Percentiles rank a stretch among this genome's conserved stretches.
phyloP scores from a whole-genome alignment of 1,139 yeast genomes.

The Kodamaea sp. region DNA sequence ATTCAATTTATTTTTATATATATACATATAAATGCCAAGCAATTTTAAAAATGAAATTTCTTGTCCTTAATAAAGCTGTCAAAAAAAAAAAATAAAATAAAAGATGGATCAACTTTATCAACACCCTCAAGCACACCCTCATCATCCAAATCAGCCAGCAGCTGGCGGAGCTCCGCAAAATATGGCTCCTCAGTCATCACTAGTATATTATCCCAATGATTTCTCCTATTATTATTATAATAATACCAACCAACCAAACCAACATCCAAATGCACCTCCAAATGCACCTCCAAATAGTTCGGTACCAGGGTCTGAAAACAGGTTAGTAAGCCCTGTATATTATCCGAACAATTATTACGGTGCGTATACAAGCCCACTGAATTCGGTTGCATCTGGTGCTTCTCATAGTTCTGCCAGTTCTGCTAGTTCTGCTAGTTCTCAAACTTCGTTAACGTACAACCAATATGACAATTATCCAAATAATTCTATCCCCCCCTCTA shows the following conservation, averaged over 20 bases:
- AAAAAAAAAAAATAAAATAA: background rate
- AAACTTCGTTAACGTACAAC: background rate
- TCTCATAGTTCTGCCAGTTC: background rate
- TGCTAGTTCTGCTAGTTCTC: background rate
- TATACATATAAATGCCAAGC: slow-evolving; percentile 6
- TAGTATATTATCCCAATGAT: slow-evolving; percentile 7
- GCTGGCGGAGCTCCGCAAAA: background rate
- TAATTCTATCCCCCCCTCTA: slow-evolving; percentile 8
- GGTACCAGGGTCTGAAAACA: slow-evolving; percentile 1
- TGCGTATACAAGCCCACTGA: slow-evolving; percentile 4
- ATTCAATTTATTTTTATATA: background rate
- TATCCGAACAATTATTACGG: slow-evolving; percentile 6
- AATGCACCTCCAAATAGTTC: background rate
- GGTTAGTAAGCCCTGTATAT: slow-evolving; percentile 5
- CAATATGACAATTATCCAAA: too few species aligned
- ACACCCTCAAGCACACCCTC: slow-evolving; percentile 1
- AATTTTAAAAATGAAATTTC: too few species aligned
- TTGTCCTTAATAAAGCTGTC: too few species aligned
- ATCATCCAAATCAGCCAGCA: background rate
- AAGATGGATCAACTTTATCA: slow-evolving; percentile 5
- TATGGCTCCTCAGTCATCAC: slow-evolving; percentile 1
- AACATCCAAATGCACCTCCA: background rate
- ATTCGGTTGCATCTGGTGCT: slow-evolving; percentile 3
- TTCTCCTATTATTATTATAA: slow-evolving; percentile 11
- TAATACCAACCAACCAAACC: slow-evolving; percentile 3